Base-by-base conservation (phyloP, 257 asterid genomes). In the Nicotiana noctiflora region DNA sequence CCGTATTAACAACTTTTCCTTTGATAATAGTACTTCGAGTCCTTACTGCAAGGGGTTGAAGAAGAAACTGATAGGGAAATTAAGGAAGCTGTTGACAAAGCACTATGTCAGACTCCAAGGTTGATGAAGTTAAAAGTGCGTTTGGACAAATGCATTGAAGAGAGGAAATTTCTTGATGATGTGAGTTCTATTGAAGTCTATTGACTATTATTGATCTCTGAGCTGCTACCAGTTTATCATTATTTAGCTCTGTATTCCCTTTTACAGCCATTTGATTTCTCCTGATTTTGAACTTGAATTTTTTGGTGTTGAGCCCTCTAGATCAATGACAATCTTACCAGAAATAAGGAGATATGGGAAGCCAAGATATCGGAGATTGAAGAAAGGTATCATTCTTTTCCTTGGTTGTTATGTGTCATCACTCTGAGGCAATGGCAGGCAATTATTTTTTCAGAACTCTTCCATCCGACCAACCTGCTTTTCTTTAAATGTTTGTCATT, bases 271-370 rank as follows among this genome's bases (percentile, higher is more conserved):
- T 53, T 79, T 83, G 53, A 63, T 17, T 56, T 32, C 5, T 77
- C 31, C 18, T 49, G 56, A 27, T 67, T 60, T 75, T 27, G 40
- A 68, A 31, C 57, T 59, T 9, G 65, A 51, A 64, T 56, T 56
- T 49, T 82, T 74, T 51, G 65, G 19, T 15, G 19, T 21, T 80
- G 49, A 78, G 56, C 21, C 53, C 63, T 56, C 82, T 85, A 95
- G 99, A 93, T 95, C 87, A 89, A 93, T 87, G 98, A 92, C 51
- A 95, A 95, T 88, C 97, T 96, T 82, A 27, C 70, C 64, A 91
- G 90, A 86, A 96, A 96, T 90, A 92, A 89, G 85, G 88, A 83
- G 67, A 86, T 88, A 80, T 96, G 98, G 99, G 95, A 92, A 82
- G 76, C 93, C 74, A 92, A 90, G 90, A 88, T 92, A 65, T 51